phyloP scores from a whole-genome alignment of 129 eudicot species.

The Flaveria trinervia region DNA sequence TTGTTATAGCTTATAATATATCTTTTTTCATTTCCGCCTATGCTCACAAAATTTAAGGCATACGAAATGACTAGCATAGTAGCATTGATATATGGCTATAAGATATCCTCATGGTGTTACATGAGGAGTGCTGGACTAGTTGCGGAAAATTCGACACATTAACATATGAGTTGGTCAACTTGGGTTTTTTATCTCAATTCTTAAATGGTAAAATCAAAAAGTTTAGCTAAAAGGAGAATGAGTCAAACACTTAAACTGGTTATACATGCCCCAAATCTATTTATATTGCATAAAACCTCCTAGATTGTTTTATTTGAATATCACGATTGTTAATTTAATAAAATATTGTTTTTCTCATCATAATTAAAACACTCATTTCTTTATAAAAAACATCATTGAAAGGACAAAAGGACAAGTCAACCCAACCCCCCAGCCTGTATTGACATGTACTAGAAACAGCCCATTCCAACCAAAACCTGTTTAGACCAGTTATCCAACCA shows the following conservation, averaged over 20 bases:
- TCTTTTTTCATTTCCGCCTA: constrained; percentile 11
- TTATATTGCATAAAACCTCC: constrained; percentile 2
- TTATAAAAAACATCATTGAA: background rate
- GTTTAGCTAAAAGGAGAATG: background rate
- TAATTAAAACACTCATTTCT: background rate
- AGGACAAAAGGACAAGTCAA: background rate
- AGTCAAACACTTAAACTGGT: background rate
- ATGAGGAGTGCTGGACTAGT: background rate
- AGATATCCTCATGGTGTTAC: constrained; percentile 3
- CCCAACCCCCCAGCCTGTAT: background rate
- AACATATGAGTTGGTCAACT: background rate
- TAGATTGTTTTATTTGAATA: background rate
- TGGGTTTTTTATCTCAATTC: constrained; percentile 5
- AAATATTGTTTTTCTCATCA: background rate
- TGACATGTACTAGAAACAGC: background rate
- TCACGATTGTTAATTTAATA: background rate
- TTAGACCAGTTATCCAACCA: constrained; percentile 6
- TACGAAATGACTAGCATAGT: constrained; percentile 10
- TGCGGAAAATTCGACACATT: background rate
- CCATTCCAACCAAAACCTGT: background rate
- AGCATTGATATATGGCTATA: background rate
- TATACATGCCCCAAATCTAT: background rate
- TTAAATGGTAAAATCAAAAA: constrained; percentile 2
- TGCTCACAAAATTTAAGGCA: constrained; percentile 2
- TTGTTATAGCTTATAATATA: constrained; percentile 11